Percentiles rank a stretch among this genome's conserved stretches.
These are phyloP conservation scores for Monosporozyma unispora DNA, from an alignment of 805 yeast species.

Conservation along the genomic window DNA sequence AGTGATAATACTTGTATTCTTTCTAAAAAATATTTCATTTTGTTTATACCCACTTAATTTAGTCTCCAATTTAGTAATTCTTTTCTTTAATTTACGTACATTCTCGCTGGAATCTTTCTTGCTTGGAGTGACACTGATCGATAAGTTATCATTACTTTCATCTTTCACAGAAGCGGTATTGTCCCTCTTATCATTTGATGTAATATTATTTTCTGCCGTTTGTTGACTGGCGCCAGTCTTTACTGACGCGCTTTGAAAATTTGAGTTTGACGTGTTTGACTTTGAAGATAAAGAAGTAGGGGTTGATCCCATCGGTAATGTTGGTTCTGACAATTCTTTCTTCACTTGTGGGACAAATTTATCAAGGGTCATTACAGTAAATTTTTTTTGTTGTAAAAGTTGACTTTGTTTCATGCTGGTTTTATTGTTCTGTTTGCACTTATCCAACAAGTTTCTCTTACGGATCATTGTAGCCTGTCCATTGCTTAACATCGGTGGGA, in stretches of 20 bases:
- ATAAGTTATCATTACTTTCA: neutral
- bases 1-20: slow-evolving; percentile 2
- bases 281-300: neutral
- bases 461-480: neutral
- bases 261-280: neutral
- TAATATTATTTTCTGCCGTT: neutral
- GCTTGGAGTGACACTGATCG: neutral
- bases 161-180: neutral
- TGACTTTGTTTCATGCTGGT: neutral
- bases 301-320: neutral
- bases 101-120: neutral
- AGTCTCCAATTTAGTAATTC: neutral
- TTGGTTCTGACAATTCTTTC: neutral
- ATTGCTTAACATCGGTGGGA: neutral
- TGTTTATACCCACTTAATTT: slow-evolving; percentile 3
- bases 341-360: neutral
- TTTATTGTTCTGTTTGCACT: neutral
- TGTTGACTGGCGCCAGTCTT: neutral
- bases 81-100: neutral
- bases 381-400: neutral
- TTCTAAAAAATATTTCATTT: slow-evolving; percentile 4
- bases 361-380: neutral
- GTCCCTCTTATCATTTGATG: neutral
- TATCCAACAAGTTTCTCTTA: neutral
- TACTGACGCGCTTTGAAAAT: neutral